These are phyloP conservation scores for Xylaria venustula DNA, from an alignment of 495 filamentous ascomycete genomes.

Conservation along the genomic window DNA sequence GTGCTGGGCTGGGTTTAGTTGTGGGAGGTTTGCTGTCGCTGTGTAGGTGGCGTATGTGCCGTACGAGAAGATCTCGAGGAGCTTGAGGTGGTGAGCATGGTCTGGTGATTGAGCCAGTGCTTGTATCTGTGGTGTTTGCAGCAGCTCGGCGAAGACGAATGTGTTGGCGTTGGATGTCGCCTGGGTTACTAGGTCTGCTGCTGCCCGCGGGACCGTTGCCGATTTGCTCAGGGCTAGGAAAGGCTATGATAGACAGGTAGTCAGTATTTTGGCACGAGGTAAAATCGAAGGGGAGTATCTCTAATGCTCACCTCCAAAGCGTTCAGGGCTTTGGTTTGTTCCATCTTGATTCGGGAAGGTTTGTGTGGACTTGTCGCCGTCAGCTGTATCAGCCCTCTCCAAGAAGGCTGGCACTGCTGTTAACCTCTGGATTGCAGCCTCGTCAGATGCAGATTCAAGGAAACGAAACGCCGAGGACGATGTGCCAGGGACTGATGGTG, in stretches of 20 bases:
- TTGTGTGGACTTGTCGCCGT: no score
- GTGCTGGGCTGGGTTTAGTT: slow-evolving; percentile 67
- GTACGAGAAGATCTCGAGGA: slow-evolving; percentile 91
- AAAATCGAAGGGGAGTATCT: neutral
- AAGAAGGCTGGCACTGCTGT: slow-evolving; percentile 18
- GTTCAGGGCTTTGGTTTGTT: slow-evolving; percentile 81
- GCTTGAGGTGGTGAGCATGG: slow-evolving; percentile 57
- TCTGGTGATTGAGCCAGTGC: slow-evolving; percentile 55
- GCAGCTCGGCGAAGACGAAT: slow-evolving; percentile 92
- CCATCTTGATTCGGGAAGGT: slow-evolving; percentile 55
- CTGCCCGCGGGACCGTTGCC: slow-evolving; percentile 76
- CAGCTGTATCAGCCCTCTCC: no score
- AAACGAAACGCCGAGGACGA: neutral
- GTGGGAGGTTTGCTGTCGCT: slow-evolving; percentile 59
- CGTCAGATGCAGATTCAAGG: slow-evolving; percentile 13
- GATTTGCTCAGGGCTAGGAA: slow-evolving; percentile 86
- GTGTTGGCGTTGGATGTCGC: slow-evolving; percentile 85
- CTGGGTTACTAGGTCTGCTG: slow-evolving; percentile 81
- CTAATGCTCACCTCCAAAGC: slow-evolving; percentile 58
- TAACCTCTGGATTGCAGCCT: slow-evolving; percentile 16
- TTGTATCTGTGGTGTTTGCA: slow-evolving; percentile 79
- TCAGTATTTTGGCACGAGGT: neutral
- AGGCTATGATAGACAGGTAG: slow-evolving; percentile 48
- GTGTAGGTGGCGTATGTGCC: slow-evolving; percentile 79
- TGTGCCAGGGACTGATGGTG: neutral